Evolutionary conservation across 1,284 basidiomycete species (phyloP).

Genomic region (Ganoderma lingzhi): DNA sequence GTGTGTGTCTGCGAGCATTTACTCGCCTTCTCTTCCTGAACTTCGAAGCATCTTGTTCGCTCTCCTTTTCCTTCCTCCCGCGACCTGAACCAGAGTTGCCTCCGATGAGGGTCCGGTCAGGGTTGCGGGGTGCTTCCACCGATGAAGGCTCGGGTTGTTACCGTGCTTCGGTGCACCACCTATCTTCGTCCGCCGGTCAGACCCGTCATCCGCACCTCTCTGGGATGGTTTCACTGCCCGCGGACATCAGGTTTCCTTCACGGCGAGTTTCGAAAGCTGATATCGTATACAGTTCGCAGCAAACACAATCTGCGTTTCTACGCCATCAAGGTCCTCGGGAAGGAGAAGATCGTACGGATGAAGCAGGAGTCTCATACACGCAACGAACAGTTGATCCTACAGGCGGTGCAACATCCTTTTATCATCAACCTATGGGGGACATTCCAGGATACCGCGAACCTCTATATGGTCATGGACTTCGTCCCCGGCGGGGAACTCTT

Average conservation of each 20-base stretch:
- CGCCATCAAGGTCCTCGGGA: constrained; percentile 93
- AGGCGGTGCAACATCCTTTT: constrained; percentile 93
- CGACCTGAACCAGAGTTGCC: neutral
- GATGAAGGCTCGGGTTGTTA: neutral
- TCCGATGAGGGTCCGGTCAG: neutral
- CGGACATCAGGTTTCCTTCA: neutral
- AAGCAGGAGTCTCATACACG: constrained; percentile 99
- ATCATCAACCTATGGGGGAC: constrained; percentile 99
- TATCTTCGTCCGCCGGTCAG: neutral
- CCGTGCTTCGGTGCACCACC: neutral
- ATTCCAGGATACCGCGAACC: constrained; percentile 92
- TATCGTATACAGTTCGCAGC: constrained; percentile 69
- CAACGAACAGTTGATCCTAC: constrained; percentile 92
- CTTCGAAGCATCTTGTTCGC: neutral
- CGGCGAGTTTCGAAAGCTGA: neutral
- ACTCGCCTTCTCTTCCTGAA: neutral
- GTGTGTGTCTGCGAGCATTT: neutral
- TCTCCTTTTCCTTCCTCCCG: neutral
- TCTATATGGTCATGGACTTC: constrained; percentile 99
- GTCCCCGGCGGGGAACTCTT: constrained; percentile 98
- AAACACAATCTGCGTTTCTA: constrained; percentile 94
- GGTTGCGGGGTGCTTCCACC: neutral
- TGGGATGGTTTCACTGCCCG: neutral
- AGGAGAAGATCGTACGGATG: constrained; percentile 94
- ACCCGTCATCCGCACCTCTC: neutral